A percentile compares a stretch with the other conserved stretches of the same genome.
Evolutionary conservation across 1,139 yeast genomes (phyloP).

Genomic region (Kurtzmaniella quercitrusa): DNA sequence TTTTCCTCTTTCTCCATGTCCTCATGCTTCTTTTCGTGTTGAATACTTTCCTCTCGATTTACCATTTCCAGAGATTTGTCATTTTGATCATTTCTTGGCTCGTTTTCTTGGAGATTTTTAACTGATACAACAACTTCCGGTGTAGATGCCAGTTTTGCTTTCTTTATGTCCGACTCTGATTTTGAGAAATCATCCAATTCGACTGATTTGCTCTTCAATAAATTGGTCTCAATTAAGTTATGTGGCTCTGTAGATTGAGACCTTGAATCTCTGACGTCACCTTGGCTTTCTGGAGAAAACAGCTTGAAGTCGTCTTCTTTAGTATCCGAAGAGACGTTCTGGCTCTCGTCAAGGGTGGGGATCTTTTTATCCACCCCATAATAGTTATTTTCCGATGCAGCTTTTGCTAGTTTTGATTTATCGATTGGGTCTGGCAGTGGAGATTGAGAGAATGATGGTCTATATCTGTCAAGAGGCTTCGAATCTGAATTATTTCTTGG

Average conservation of each 20-base stretch:
- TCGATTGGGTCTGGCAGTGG: neutral
- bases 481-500: neutral
- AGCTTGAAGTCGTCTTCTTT: constrained; percentile 2
- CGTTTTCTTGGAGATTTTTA: too few species aligned
- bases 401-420: neutral
- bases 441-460: neutral
- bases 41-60: too few species aligned
- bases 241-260: neutral
- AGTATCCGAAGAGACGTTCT: neutral
- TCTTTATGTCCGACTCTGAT: too few species aligned
- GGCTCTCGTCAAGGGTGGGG: constrained; percentile 1
- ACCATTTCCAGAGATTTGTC: too few species aligned
- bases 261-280: neutral
- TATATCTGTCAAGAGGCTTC: neutral
- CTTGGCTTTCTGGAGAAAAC: neutral
- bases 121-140: too few species aligned
- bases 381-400: neutral
- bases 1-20: too few species aligned
- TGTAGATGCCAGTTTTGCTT: too few species aligned
- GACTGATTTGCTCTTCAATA: too few species aligned
- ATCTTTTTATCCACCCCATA: neutral
- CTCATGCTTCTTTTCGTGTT: too few species aligned
- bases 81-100: neutral
- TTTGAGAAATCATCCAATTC: too few species aligned
- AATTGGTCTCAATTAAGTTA: too few species aligned